Conservation (phyloP, 2,329 filamentous ascomycete species). For the Cercospora nicotianae region DNA sequence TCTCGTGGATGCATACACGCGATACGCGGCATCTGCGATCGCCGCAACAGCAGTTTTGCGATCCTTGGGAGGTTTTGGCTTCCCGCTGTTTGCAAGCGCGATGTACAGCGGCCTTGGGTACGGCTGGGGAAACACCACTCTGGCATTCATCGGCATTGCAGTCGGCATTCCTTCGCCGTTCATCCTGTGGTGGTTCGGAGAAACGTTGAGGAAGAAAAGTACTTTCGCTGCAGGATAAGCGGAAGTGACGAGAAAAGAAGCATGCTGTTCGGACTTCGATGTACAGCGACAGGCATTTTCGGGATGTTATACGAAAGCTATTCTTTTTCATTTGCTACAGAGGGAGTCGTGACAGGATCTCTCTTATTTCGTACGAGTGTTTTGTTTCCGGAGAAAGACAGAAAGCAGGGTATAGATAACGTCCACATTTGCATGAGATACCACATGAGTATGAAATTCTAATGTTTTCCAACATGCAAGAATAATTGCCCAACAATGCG, state of each 20-base stretch:
- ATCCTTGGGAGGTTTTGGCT: slow-evolving; percentile 57
- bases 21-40: slow-evolving; percentile 52
- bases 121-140: slow-evolving; percentile 55
- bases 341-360: neutral
- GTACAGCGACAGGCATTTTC: neutral
- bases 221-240: slow-evolving; percentile 38
- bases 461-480: neutral
- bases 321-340: neutral
- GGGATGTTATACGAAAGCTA: neutral
- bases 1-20: slow-evolving; percentile 57
- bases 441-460: slow-evolving; percentile 4
- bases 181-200: slow-evolving; percentile 46
- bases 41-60: slow-evolving; percentile 58
- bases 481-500: neutral
- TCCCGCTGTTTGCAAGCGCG: slow-evolving; percentile 61
- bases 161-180: slow-evolving; percentile 55
- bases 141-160: slow-evolving; percentile 57
- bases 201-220: slow-evolving; percentile 40
- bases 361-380: neutral
- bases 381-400: neutral
- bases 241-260: neutral
- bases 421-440: neutral
- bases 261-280: neutral
- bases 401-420: neutral
- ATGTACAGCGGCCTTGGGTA: slow-evolving; percentile 51